Conservation (phyloP, 2,329 filamentous ascomycete genomes). For the Fusarium pseudograminearum region DNA sequence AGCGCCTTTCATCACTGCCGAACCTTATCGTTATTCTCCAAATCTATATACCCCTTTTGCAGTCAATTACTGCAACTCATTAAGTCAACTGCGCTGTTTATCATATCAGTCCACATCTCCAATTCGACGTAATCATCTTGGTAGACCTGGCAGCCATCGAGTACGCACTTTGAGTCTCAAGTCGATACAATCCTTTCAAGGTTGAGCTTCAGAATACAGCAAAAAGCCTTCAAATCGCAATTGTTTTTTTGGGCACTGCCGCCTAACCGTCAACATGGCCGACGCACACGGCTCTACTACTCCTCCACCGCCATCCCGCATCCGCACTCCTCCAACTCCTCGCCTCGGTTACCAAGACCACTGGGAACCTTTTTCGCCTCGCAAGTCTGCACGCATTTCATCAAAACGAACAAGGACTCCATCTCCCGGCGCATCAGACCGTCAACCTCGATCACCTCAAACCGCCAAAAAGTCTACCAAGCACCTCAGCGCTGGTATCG, state of each 20-base stretch:
- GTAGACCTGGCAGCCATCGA: conserved; percentile 41
- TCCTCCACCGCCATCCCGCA: conserved; percentile 68
- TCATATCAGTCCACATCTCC: conserved; percentile 25
- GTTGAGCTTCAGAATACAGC: conserved; percentile 7
- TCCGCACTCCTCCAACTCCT: conserved; percentile 77
- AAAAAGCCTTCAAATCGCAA: conserved; percentile 1
- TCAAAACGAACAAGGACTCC: conserved; percentile 69
- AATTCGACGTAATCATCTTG: conserved; percentile 31
- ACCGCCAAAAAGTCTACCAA: conserved; percentile 50
- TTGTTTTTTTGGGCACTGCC: conserved; percentile 20
- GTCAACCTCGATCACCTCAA: conserved; percentile 52
- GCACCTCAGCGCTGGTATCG: conserved; percentile 49
- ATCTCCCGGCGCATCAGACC: conserved; percentile 60
- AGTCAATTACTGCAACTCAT: conserved; percentile 16
- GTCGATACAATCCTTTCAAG: conserved; percentile 20
- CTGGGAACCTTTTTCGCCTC: conserved; percentile 79
- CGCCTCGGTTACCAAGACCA: conserved; percentile 74
- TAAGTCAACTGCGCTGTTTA: conserved; percentile 32
- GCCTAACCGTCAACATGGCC: conserved; percentile 46
- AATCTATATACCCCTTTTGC: conserved; percentile 9
- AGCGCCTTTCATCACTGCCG: conserved; percentile 38
- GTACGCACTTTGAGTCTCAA: conserved; percentile 33
- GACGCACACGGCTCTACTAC: conserved; percentile 59
- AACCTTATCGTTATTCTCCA: conserved; percentile 24
- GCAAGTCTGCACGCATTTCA: conserved; percentile 75